Evolutionary conservation across 2,329 filamentous ascomycete genomes (phyloP), one percentile per base, ranked within the genome.

Genomic region (Colletotrichum tamarilloi): DNA sequence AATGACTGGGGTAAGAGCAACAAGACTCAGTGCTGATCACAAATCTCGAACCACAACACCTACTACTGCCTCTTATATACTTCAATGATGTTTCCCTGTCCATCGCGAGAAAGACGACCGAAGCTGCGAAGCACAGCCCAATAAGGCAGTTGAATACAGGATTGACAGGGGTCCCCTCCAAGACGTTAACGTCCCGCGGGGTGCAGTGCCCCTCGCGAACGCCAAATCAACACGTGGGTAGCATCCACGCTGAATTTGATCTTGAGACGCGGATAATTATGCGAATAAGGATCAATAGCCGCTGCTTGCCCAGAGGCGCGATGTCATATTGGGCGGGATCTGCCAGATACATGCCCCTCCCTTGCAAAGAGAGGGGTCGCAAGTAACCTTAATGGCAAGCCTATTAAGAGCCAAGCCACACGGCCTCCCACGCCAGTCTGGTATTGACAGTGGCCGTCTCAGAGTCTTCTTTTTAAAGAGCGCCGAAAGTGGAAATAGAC

Each of bases 121-220:
- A 56, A 26, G 64, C 22, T 55, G 2, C 19, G 35, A 35, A 46
- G 32, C 14, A 49, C 38, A 46, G 42, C 67, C 66, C 53, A 56
- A 73, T 73, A 22, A 38, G 67, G 70, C 60, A 73, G 67, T 49
- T 65, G 30, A n/a, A 8, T 1, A 60, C 42, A 16, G 1, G 7
- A 55, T 5, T 14, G 46, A 60, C 59, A 30, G 30, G 70, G 70
- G 8, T 64, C 42, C 32, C 46, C 28, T 42, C 69, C 26, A 5
- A 7, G 12, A 42, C 38, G 46, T 24, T 16, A 22, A 14, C 12
- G 11, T 28, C 16, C n/a, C 63, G 59, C 32, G 26, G 70, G 70
- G 66, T 56, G 28, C 38, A 49, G 9, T 26, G 19, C 55, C 28
- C 53, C 24, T 73, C 28, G 42, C 19, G 32, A 56, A 38, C 42